A percentile compares a stretch with the other conserved stretches of the same genome.
Conservation (phyloP, 352 stramenopile species). For the Plasmopara halstedii region DNA sequence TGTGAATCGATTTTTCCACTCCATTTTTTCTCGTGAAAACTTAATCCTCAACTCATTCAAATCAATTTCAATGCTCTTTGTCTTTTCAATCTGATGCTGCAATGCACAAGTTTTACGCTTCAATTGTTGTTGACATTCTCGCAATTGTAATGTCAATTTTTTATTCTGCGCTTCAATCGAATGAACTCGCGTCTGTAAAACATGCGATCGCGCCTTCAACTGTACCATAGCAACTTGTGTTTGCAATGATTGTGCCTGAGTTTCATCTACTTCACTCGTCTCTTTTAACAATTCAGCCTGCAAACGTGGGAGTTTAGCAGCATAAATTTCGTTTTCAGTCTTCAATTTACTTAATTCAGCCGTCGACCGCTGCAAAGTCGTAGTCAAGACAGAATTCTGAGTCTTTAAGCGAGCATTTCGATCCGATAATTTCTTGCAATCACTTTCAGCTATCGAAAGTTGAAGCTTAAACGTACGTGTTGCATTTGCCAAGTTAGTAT, state of each 20-base stretch:
- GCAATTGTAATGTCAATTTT: slow-evolving; percentile 23
- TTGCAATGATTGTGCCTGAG: slow-evolving; percentile 33
- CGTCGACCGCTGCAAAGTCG: slow-evolving; percentile 32
- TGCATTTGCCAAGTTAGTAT: slow-evolving; percentile 7
- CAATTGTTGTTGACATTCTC: slow-evolving; percentile 25
- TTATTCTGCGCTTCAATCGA: slow-evolving; percentile 23
- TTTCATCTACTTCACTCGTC: slow-evolving; percentile 38
- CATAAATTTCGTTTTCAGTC: slow-evolving; percentile 47
- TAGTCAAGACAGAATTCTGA: slow-evolving; percentile 20
- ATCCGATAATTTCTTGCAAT: slow-evolving; percentile 35
- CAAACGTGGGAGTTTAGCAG: slow-evolving; percentile 35
- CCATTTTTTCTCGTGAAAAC: slow-evolving; percentile 21
- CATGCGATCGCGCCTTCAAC: slow-evolving; percentile 34
- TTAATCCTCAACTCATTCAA: slow-evolving; percentile 15
- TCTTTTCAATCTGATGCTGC: slow-evolving; percentile 28
- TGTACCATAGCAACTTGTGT: slow-evolving; percentile 32
- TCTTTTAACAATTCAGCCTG: slow-evolving; percentile 42
- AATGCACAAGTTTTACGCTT: slow-evolving; percentile 17
- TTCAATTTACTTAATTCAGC: slow-evolving; percentile 31
- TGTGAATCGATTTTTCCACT: slow-evolving; percentile 25
- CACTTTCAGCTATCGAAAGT: slow-evolving; percentile 25
- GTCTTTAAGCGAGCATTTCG: slow-evolving; percentile 34
- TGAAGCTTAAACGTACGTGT: slow-evolving; percentile 23
- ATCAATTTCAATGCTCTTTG: slow-evolving; percentile 24
- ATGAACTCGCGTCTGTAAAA: slow-evolving; percentile 32